phyloP scores from a whole-genome alignment of 2,329 filamentous ascomycete genomes.

The Ceratocystis lukuohia region DNA sequence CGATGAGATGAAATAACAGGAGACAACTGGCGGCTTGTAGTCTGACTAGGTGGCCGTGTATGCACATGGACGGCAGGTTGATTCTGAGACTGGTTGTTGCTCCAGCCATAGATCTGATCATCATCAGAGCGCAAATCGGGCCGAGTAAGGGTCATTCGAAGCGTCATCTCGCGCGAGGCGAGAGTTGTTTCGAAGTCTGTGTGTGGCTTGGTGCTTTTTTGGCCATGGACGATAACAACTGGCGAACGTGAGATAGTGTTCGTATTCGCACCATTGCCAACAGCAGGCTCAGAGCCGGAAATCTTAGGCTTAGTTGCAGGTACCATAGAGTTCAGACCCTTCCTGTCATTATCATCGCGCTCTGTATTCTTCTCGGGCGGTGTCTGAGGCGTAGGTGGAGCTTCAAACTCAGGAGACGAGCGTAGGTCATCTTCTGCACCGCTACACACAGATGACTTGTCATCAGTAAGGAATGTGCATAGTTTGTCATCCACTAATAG shows the following conservation, averaged over 20 bases:
- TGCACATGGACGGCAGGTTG: not conserved
- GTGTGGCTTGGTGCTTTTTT: constrained; percentile 22
- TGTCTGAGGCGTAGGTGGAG: constrained; percentile 42
- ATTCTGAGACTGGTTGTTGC: constrained; percentile 24
- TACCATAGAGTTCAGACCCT: constrained; percentile 21
- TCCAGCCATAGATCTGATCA: constrained; percentile 58
- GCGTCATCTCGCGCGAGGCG: constrained; percentile 63
- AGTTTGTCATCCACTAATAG: constrained; percentile 14
- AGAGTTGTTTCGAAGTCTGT: constrained; percentile 17
- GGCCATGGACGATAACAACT: constrained; percentile 9
- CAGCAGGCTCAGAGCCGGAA: not conserved
- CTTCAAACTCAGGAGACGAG: constrained; percentile 45
- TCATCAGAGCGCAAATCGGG: constrained; percentile 71
- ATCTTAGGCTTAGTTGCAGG: not conserved
- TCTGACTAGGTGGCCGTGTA: constrained; percentile 11
- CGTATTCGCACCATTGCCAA: constrained; percentile 22
- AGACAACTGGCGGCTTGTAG: constrained; percentile 9
- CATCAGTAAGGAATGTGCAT: constrained; percentile 25
- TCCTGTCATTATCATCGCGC: constrained; percentile 28
- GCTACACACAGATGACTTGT: constrained; percentile 41
- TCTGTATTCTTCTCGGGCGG: constrained; percentile 1
- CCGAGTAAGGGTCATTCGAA: constrained; percentile 87
- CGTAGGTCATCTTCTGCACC: constrained; percentile 30
- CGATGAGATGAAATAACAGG: constrained; percentile 5
- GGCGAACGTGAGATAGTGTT: constrained; percentile 18